Evolutionary conservation across 805 yeast genomes (phyloP).

Genomic region (Candida taoyuanica): DNA sequence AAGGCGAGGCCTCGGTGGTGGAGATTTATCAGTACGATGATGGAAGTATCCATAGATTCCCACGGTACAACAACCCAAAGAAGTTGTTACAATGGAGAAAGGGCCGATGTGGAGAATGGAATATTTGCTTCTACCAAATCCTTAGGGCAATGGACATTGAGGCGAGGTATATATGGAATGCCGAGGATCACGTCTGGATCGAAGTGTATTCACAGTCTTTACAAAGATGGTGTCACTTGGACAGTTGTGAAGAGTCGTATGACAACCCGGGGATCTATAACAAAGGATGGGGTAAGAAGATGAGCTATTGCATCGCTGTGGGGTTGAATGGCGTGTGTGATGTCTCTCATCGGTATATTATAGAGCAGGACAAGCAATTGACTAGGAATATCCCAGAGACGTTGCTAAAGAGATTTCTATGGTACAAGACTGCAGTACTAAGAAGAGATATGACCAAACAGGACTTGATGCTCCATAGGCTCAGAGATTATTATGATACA

Average conservation of each 20-base stretch:
- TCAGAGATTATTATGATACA: conserved; percentile 35
- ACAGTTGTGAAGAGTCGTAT: conserved; percentile 80
- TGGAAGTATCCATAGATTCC: conserved; percentile 47
- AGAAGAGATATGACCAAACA: too few relatives aligned
- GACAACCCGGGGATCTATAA: conserved; percentile 78
- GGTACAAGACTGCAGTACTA: too few relatives aligned
- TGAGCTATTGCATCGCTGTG: conserved; percentile 82
- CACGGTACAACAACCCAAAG: conserved; percentile 68
- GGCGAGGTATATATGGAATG: conserved; percentile 76
- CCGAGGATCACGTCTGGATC: conserved; percentile 96
- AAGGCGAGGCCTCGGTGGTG: conserved; percentile 48
- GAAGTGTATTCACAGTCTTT: conserved; percentile 66
- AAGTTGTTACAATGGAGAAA: conserved; percentile 53
- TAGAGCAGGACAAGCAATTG: conserved; percentile 34
- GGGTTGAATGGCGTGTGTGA: conserved; percentile 60
- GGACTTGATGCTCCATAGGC: conserved; percentile 30
- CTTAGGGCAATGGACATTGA: conserved; percentile 61
- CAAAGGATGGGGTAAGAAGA: conserved; percentile 87
- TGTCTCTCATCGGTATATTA: conserved; percentile 65
- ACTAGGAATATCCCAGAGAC: conserved; percentile 33
- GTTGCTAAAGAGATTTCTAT: not conserved
- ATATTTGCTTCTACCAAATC: conserved; percentile 71
- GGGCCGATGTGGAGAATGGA: conserved; percentile 97
- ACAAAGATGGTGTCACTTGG: conserved; percentile 81
- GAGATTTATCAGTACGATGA: conserved; percentile 71